Base-by-base conservation (phyloP, 768 basidiomycete genomes). In the Hygrophorus pudorinus region DNA sequence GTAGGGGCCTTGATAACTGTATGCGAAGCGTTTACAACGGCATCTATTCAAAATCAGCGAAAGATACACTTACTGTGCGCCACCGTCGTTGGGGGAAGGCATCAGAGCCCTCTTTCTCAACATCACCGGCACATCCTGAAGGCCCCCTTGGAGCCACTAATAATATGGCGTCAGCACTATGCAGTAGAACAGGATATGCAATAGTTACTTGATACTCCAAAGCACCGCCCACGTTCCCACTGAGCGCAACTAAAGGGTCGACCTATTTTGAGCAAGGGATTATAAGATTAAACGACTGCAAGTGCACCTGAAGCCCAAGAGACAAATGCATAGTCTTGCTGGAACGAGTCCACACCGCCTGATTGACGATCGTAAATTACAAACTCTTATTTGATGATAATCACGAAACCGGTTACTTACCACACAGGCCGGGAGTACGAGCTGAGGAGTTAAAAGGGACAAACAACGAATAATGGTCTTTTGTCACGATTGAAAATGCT, bases 401-500 rank as follows among this genome's bases (percentile, higher is more conserved):
- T 24, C 24, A 24, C 24, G 24, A 5, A 12, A 34, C 13, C 12
- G 13, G 17, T 27, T 14, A 34, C 10, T 42, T 38, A 30, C 40
- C n/a, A 16, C 24, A 2, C 48, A 42, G 51, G 54, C 56, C 42
- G 29, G 56, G 51, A 9, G 53, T 47, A 18, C 47, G 46, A 36
- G 48, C 47, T 14, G 57, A 53, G 17, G 47, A 35, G 29, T 64
- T 60, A 50, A 65, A 63, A 1, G 63, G 63, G 20, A 60, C 55
- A 44, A 63, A 68, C 18, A 34, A 13, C 17, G 20, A 36, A 21
- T 48, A 37, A 39, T 56, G 52, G 27, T 53, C 50, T 20, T 57
- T 48, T n/a, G 60, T 53, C 38, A 66, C 54, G 38, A 68, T 46
- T 43, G 58, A 61, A 41, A 59, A 55, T 12, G 46, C 59, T 8